Conservation (phyloP, 148 eudicot species). For the Chenopodium formosanum region DNA sequence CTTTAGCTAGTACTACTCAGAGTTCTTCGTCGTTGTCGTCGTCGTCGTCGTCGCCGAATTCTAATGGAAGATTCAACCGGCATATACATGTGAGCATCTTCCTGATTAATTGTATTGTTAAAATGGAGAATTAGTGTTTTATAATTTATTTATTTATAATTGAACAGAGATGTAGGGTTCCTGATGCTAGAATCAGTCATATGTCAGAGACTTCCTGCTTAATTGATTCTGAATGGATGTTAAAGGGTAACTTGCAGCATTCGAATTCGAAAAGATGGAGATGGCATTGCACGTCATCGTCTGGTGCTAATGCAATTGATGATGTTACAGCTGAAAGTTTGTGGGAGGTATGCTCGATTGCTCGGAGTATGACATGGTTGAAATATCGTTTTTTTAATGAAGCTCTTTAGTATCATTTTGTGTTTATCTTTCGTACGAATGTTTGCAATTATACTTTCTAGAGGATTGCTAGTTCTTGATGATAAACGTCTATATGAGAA, state of each 20-base stretch:
- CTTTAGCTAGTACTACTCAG: conserved; percentile 71
- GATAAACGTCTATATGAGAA: background rate
- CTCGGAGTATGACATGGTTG: background rate
- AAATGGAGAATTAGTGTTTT: background rate
- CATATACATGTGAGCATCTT: conserved; percentile 44
- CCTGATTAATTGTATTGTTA: background rate
- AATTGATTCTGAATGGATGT: conserved; percentile 30
- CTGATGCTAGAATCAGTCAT: conserved; percentile 29
- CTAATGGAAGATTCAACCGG: conserved; percentile 35
- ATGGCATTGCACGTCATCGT: conserved; percentile 49
- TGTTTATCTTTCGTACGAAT: background rate
- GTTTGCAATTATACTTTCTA: background rate
- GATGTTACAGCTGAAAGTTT: conserved; percentile 66
- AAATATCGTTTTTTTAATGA: background rate
- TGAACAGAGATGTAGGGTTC: conserved; percentile 50
- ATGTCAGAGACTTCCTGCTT: conserved; percentile 41
- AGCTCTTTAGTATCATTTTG: background rate
- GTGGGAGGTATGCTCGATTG: conserved; percentile 73
- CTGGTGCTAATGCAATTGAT: conserved; percentile 41
- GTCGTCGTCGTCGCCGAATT: conserved; percentile 16
- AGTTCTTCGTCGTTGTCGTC: conserved; percentile 29
- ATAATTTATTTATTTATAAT: conserved; percentile 7
- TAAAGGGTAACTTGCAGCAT: conserved; percentile 30
- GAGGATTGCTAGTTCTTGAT: background rate
- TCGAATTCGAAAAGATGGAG: conserved; percentile 46